Conservation (phyloP, 2,329 filamentous ascomycete species). For the Ophiocordyceps australis region DNA sequence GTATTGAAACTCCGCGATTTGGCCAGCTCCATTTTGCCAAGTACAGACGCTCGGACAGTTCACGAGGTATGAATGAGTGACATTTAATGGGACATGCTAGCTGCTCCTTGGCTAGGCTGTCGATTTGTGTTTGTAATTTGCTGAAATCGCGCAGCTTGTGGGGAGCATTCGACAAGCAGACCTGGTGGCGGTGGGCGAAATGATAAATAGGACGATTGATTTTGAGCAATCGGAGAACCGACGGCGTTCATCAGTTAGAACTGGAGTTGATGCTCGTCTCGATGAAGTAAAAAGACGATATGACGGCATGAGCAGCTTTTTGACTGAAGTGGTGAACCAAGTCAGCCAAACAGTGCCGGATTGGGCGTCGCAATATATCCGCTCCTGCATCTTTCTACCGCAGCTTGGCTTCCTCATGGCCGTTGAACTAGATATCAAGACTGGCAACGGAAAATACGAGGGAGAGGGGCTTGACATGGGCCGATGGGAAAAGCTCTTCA, state of each 20-base stretch:
- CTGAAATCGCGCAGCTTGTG: conserved; percentile 24
- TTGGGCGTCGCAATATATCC: conserved; percentile 30
- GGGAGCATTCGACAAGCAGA: conserved; percentile 37
- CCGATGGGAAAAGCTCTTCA: conserved; percentile 64
- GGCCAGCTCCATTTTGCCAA: conserved; percentile 15
- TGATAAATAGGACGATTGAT: conserved; percentile 60
- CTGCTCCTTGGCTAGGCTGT: not conserved
- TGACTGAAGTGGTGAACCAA: conserved; percentile 48
- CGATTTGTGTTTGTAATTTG: not conserved
- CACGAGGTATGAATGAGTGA: conserved; percentile 20
- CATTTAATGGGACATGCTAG: not conserved
- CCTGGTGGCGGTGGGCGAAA: conserved; percentile 47
- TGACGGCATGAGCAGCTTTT: conserved; percentile 55
- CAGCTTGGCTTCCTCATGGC: conserved; percentile 81
- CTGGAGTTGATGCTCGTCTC: conserved; percentile 54
- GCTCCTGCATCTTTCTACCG: conserved; percentile 77
- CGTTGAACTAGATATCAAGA: conserved; percentile 33
- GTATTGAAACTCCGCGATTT: conserved; percentile 50
- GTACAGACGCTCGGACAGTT: conserved; percentile 5
- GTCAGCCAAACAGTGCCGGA: conserved; percentile 45
- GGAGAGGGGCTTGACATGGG: conserved; percentile 37
- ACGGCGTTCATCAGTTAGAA: conserved; percentile 52
- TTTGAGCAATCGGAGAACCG: conserved; percentile 59
- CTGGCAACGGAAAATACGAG: conserved; percentile 41
- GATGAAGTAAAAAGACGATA: conserved; percentile 66